Percentiles rank a stretch among this genome's conserved stretches.
phyloP scores from a whole-genome alignment of 2,329 filamentous ascomycete genomes.

The Colletotrichum echinochloae region DNA sequence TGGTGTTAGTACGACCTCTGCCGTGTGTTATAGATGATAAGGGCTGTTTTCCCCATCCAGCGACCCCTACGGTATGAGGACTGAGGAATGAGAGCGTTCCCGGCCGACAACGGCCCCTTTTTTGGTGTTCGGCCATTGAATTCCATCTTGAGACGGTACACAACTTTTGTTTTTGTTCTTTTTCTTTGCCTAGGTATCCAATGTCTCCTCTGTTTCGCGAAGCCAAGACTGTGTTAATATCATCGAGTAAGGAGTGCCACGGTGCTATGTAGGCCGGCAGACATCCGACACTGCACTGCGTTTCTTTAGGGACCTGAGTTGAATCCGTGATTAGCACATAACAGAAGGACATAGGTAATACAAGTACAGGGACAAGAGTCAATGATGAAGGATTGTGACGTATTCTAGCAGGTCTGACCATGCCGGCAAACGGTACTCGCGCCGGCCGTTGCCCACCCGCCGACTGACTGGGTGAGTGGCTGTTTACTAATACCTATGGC shows the following conservation, averaged over 20 bases:
- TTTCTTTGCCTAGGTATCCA: background rate
- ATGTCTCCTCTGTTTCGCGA: background rate
- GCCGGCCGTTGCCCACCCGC: slow-evolving; percentile 4
- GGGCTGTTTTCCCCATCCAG: background rate
- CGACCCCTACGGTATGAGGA: background rate
- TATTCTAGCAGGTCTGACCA: slow-evolving; percentile 6
- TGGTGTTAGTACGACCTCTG: slow-evolving; percentile 26
- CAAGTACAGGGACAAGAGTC: background rate
- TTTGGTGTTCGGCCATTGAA: slow-evolving; percentile 38
- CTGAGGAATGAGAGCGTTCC: background rate
- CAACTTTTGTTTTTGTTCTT: background rate
- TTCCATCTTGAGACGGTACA: background rate
- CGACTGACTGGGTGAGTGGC: background rate
- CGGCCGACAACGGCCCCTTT: slow-evolving; percentile 33
- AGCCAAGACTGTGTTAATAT: slow-evolving; percentile 6
- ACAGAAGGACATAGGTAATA: too few relatives aligned
- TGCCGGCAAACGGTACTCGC: slow-evolving; percentile 7
- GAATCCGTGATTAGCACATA: background rate
- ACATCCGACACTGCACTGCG: background rate
- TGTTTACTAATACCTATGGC: background rate
- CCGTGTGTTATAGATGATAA: slow-evolving; percentile 12
- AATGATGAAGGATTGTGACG: background rate
- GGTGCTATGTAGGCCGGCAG: background rate
- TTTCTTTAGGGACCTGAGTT: background rate
- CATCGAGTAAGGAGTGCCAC: background rate